Evolutionary conservation across 2,329 filamentous ascomycete species (phyloP).

Genomic region (Tothia fuscella): DNA sequence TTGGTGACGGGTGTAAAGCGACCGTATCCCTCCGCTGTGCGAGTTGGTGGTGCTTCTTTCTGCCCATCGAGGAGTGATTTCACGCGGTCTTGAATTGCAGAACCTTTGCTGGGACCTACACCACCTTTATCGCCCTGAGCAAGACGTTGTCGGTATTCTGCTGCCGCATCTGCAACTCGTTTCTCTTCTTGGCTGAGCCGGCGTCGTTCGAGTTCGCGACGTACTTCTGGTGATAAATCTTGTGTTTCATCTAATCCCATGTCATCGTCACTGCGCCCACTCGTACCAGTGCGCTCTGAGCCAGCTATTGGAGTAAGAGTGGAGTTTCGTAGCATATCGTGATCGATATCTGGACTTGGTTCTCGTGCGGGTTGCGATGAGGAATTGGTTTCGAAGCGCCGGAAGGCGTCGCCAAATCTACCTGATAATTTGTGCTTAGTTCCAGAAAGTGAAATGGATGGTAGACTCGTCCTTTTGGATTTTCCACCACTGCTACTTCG

Average conservation of each 20-base stretch:
- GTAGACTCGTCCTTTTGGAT: conserved; percentile 61
- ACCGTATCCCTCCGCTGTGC: conserved; percentile 83
- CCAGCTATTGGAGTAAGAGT: conserved; percentile 55
- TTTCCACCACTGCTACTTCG: conserved; percentile 40
- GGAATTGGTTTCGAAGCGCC: conserved; percentile 61
- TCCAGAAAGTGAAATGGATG: conserved; percentile 53
- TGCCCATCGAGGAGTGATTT: conserved; percentile 76
- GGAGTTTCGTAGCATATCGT: conserved; percentile 13
- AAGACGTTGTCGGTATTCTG: conserved; percentile 71
- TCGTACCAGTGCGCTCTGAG: conserved; percentile 59
- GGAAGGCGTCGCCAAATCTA: conserved; percentile 88
- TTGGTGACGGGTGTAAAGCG: conserved; percentile 53
- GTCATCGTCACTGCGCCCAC: conserved; percentile 55
- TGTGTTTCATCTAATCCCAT: conserved; percentile 53
- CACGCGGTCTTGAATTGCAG: conserved; percentile 85
- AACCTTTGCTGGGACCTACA: conserved; percentile 48
- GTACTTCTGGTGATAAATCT: conserved; percentile 73
- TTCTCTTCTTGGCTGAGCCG: conserved; percentile 78
- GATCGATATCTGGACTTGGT: conserved; percentile 18
- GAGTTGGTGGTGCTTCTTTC: conserved; percentile 43
- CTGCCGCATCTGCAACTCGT: conserved; percentile 76
- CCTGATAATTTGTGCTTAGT: conserved; percentile 77
- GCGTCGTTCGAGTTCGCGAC: conserved; percentile 75
- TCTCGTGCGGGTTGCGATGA: conserved; percentile 15
- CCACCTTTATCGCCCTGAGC: conserved; percentile 44